Conservation (phyloP, 1,284 basidiomycete genomes). For the Apiotrichum gamsii region DNA sequence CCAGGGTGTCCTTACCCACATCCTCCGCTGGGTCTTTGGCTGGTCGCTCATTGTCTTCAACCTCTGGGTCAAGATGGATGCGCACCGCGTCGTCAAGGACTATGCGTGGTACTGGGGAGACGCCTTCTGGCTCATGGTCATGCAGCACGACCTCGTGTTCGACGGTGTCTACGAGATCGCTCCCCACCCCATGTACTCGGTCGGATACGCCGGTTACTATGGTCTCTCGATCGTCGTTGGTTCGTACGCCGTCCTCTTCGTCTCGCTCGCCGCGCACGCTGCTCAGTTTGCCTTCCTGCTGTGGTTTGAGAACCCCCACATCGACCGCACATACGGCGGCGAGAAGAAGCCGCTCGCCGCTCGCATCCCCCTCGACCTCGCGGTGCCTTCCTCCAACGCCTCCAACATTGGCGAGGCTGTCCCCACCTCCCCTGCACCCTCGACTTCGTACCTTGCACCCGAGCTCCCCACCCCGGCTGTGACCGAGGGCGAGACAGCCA, state of each 20-base stretch:
- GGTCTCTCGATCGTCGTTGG: slow-evolving; percentile 62
- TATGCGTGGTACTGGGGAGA: slow-evolving; percentile 96
- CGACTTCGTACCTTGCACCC: slow-evolving; percentile 6
- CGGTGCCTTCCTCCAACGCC: slow-evolving; percentile 1
- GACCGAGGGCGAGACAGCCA: slow-evolving; percentile 68
- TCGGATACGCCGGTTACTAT: slow-evolving; percentile 94
- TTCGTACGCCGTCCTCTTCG: slow-evolving; percentile 86
- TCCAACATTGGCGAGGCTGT: background rate
- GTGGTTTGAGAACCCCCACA: slow-evolving; percentile 97
- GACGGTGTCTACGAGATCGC: slow-evolving; percentile 88
- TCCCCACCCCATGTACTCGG: slow-evolving; percentile 53
- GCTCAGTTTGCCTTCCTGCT: slow-evolving; percentile 93
- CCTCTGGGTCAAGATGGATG: slow-evolving; percentile 97
- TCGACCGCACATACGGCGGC: slow-evolving; percentile 79
- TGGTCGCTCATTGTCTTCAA: slow-evolving; percentile 85
- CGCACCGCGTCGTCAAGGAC: slow-evolving; percentile 88
- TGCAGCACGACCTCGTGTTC: slow-evolving; percentile 72
- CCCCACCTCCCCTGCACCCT: slow-evolving; percentile 3
- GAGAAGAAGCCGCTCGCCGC: slow-evolving; percentile 77
- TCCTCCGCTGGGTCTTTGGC: slow-evolving; percentile 83
- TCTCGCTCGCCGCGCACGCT: slow-evolving; percentile 84
- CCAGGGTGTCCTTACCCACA: slow-evolving; percentile 66
- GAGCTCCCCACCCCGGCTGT: slow-evolving; percentile 54
- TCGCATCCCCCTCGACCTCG: slow-evolving; percentile 58
- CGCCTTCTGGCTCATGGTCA: slow-evolving; percentile 70